Conservation (phyloP, 495 filamentous ascomycete genomes). For the Lasiosphaeriaceae sp. region DNA sequence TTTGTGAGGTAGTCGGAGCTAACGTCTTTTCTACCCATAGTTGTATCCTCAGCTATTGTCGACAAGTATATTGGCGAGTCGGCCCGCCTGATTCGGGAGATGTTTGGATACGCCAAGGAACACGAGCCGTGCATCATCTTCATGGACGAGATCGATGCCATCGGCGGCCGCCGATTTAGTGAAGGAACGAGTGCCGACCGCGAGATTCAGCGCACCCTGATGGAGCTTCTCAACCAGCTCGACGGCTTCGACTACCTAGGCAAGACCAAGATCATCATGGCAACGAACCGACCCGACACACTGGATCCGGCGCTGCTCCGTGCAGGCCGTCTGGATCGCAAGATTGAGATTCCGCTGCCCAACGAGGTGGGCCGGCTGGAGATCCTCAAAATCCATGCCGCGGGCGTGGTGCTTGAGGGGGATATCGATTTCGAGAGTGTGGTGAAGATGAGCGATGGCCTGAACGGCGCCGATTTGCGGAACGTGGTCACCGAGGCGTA, state of each 20-base stretch:
- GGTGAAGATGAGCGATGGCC: conserved; percentile 98
- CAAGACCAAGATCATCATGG: conserved; percentile 99
- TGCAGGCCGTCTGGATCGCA: conserved; percentile 91
- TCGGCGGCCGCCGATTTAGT: conserved; percentile 95
- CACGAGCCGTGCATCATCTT: conserved; percentile 99
- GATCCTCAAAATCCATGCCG: conserved; percentile 97
- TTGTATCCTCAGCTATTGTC: conserved; percentile 99
- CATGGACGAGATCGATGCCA: conserved; percentile 99
- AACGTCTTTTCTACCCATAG: conserved; percentile 40
- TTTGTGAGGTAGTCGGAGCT: not conserved
- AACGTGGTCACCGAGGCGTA: conserved; percentile 99
- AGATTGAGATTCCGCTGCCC: conserved; percentile 98
- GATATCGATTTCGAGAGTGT: conserved; percentile 99
- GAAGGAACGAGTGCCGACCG: conserved; percentile 97
- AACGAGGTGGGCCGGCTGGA: conserved; percentile 97
- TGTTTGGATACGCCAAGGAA: conserved; percentile 99
- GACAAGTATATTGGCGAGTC: conserved; percentile 99
- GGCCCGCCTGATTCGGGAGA: conserved; percentile 93
- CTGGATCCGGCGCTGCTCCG: conserved; percentile 91
- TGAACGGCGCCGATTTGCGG: conserved; percentile 95
- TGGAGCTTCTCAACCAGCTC: conserved; percentile 98
- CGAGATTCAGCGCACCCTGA: conserved; percentile 97
- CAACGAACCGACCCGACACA: conserved; percentile 97
- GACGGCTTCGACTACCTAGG: conserved; percentile 99
- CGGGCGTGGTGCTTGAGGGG: conserved; percentile 79